Evolutionary conservation across 805 yeast genomes (phyloP).

Genomic region (Pichia scutulata): DNA sequence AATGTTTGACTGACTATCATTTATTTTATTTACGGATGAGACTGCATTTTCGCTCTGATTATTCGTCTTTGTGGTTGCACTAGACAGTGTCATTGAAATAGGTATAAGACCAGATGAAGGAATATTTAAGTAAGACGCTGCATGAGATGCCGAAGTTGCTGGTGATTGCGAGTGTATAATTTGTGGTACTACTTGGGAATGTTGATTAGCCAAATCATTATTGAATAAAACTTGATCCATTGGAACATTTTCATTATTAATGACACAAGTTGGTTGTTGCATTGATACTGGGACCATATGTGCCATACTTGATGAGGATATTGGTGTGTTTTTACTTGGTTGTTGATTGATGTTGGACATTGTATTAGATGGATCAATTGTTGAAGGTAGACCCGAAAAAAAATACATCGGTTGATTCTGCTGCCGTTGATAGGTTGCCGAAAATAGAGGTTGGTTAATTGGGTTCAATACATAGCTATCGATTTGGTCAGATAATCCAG

Average conservation of each 20-base stretch:
- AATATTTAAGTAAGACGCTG: not conserved
- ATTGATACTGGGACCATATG: slow-evolving; percentile 4
- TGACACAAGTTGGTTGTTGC: not conserved
- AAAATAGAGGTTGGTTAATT: not conserved
- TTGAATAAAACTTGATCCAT: not conserved
- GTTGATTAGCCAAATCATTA: not conserved
- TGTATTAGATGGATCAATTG: slow-evolving; percentile 5
- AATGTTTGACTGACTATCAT: not conserved
- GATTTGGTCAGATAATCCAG: not conserved
- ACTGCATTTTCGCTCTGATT: not conserved
- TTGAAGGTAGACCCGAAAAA: slow-evolving; percentile 6
- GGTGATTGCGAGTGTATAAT: not conserved
- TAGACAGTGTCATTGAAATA: not conserved
- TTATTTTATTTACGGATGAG: not conserved
- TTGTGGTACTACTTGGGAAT: not conserved
- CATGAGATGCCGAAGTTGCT: not conserved
- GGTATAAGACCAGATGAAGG: slow-evolving; percentile 3
- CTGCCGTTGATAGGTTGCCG: not conserved
- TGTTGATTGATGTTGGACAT: not conserved
- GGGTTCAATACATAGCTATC: not conserved
- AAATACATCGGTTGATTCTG: slow-evolving; percentile 4
- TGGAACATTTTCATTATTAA: not conserved
- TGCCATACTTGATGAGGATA: not conserved
- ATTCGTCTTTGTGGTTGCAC: not conserved
- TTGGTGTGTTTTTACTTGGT: not conserved